These are phyloP conservation scores for Diacronema lutheri DNA, from an alignment of 78 protist species.

Conservation along the genomic window DNA sequence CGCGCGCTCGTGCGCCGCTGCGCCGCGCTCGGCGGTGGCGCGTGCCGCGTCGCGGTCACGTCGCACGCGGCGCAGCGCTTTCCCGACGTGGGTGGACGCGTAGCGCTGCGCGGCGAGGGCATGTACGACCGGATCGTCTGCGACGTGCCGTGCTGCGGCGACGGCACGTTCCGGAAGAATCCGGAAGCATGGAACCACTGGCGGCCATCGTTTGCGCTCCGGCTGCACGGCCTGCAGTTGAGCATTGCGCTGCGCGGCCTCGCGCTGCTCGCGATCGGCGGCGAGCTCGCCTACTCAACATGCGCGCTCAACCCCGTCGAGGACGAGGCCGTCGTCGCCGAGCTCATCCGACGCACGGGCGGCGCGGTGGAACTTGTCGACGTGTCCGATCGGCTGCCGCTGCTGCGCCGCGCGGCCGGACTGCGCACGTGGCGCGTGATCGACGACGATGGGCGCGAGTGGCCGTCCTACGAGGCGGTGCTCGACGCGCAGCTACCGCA, in stretches of 20 bases:
- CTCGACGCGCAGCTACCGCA: neutral
- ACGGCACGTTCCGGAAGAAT: constrained; percentile 96
- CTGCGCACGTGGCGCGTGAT: neutral
- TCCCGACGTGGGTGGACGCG: neutral
- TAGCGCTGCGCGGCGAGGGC: neutral
- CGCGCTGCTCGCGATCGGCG: constrained; percentile 79
- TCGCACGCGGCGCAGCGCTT: constrained; percentile 24
- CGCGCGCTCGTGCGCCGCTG: constrained; percentile 2
- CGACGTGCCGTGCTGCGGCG: constrained; percentile 98
- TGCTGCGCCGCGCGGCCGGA: neutral
- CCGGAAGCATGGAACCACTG: constrained; percentile 82
- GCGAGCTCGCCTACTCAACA: constrained; percentile 93
- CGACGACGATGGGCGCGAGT: neutral
- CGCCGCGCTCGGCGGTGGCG: neutral
- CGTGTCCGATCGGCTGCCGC: constrained; percentile 1
- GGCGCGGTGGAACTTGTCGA: constrained; percentile 74
- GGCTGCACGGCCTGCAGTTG: constrained; percentile 74
- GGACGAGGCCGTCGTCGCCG: constrained; percentile 95
- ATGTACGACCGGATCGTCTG: constrained; percentile 82
- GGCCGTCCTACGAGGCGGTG: neutral
- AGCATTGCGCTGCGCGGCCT: constrained; percentile 76
- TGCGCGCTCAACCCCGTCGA: constrained; percentile 97
- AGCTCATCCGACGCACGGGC: constrained; percentile 45
- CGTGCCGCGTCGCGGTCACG: neutral
- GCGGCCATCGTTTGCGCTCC: constrained; percentile 35